Percentiles rank a stretch among this genome's conserved stretches.
phyloP scores from a whole-genome alignment of 805 yeast species.

The Metschnikowia lachancei region DNA sequence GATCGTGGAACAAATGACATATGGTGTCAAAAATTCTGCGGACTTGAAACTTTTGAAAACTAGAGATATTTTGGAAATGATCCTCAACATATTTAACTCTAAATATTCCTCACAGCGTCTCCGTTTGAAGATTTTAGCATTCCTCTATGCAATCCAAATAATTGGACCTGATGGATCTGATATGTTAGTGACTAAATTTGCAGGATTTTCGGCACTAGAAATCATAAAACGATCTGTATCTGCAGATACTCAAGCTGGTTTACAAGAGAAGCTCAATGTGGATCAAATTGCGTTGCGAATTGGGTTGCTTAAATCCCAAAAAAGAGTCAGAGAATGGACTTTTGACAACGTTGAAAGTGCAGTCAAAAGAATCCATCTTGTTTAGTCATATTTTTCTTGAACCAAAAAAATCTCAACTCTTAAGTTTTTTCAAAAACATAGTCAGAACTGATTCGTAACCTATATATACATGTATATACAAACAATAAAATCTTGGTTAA shows the following conservation, averaged over 20 bases:
- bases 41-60: conserved; percentile 56
- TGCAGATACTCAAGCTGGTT: conserved; percentile 10
- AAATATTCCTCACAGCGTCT: conserved; percentile 46
- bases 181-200: conserved; percentile 57
- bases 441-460: too few species aligned
- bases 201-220: conserved; percentile 28
- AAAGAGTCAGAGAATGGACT: conserved; percentile 64
- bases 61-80: conserved; percentile 65
- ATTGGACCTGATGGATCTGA: conserved; percentile 55
- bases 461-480: too few species aligned
- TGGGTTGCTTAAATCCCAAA: conserved; percentile 42
- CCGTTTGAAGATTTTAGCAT: conserved; percentile 37
- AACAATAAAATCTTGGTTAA: too few species aligned
- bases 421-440: too few species aligned
- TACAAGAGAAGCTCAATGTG: conserved; percentile 40
- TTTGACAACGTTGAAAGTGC: conserved; percentile 45
- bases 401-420: neutral
- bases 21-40: conserved; percentile 43
- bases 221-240: conserved; percentile 22
- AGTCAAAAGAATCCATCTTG: conserved; percentile 39
- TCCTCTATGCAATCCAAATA: conserved; percentile 49
- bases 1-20: conserved; percentile 52
- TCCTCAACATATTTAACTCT: conserved; percentile 47
- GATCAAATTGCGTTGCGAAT: conserved; percentile 48
- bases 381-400: neutral